Percentiles rank a stretch among this genome's conserved stretches.
Conservation (phyloP, 495 filamentous ascomycete genomes). For the Elaphomyces granulatus region DNA sequence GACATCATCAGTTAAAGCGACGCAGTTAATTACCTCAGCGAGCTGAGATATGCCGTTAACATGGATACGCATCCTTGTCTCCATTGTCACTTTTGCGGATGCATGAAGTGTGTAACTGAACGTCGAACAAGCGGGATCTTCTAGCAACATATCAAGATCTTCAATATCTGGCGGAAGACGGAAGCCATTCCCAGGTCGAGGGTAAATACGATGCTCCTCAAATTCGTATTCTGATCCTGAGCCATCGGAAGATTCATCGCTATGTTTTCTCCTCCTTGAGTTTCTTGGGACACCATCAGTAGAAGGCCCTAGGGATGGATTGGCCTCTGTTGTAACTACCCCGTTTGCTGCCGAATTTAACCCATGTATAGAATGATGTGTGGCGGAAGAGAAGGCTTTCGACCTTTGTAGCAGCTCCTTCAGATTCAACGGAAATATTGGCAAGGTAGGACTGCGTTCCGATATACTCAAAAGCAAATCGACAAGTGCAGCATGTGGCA, state of each 20-base stretch:
- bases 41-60: too few species aligned
- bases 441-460: slow-evolving; percentile 17
- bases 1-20: too few species aligned
- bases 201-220: slow-evolving; percentile 46
- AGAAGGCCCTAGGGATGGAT: too few species aligned
- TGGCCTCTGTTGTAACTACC: too few species aligned
- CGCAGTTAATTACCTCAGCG: too few species aligned
- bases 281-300: too few species aligned
- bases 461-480: slow-evolving; percentile 27
- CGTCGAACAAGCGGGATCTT: slow-evolving; percentile 26
- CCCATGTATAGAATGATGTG: too few species aligned
- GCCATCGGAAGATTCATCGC: slow-evolving; percentile 5
- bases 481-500: slow-evolving; percentile 28
- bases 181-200: slow-evolving; percentile 45
- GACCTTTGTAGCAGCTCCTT: slow-evolving; percentile 8
- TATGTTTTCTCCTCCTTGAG: too few species aligned
- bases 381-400: too few species aligned
- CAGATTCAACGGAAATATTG: slow-evolving; percentile 28
- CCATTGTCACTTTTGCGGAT: slow-evolving; percentile 8
- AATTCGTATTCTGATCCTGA: slow-evolving; percentile 21
- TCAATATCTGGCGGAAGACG: slow-evolving; percentile 17
- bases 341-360: too few species aligned
- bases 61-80: too few species aligned
- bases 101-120: slow-evolving; percentile 30
- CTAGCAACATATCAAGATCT: slow-evolving; percentile 30